A percentile compares a stretch with the other conserved stretches of the same genome.
Evolutionary conservation across 2,329 filamentous ascomycete genomes (phyloP).

Genomic region (Hansfordia pulvinata): DNA sequence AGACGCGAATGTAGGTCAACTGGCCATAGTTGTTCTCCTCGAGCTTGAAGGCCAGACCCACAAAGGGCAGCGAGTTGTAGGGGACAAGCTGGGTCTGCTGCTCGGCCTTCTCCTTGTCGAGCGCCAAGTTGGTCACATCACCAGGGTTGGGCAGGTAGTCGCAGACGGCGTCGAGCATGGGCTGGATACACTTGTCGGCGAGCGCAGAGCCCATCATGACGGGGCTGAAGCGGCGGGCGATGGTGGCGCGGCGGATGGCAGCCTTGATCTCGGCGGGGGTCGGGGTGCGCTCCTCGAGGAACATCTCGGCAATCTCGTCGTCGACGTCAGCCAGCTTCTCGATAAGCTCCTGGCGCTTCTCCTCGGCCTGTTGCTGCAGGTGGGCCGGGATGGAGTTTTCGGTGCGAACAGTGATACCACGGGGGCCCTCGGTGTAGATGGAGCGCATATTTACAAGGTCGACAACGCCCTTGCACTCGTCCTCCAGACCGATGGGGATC

Average conservation of each 20-base stretch:
- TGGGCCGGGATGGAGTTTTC: slow-evolving; percentile 75
- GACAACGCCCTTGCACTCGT: slow-evolving; percentile 83
- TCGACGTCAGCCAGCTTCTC: slow-evolving; percentile 96
- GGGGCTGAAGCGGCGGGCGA: slow-evolving; percentile 77
- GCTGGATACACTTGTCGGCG: slow-evolving; percentile 88
- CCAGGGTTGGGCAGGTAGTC: slow-evolving; percentile 90
- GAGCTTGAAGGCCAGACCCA: slow-evolving; percentile 94
- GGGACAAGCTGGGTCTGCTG: slow-evolving; percentile 75
- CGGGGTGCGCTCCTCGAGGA: slow-evolving; percentile 75
- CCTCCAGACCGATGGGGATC: slow-evolving; percentile 85
- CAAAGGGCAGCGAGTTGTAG: slow-evolving; percentile 87
- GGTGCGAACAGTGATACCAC: slow-evolving; percentile 64
- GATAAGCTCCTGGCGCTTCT: slow-evolving; percentile 76
- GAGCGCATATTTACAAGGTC: slow-evolving; percentile 87
- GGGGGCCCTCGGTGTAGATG: slow-evolving; percentile 78
- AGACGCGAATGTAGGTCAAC: slow-evolving; percentile 95
- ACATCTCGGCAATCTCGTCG: slow-evolving; percentile 92
- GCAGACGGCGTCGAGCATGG: slow-evolving; percentile 91
- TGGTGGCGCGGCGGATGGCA: slow-evolving; percentile 85
- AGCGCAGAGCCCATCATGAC: slow-evolving; percentile 95
- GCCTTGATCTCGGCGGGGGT: slow-evolving; percentile 75
- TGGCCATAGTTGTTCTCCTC: slow-evolving; percentile 98
- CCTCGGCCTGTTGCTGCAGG: slow-evolving; percentile 58
- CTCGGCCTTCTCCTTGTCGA: slow-evolving; percentile 72
- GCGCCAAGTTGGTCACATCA: slow-evolving; percentile 77